Conservation (phyloP, 176 grass and related monocot species). For the Oryza coarctata region DNA sequence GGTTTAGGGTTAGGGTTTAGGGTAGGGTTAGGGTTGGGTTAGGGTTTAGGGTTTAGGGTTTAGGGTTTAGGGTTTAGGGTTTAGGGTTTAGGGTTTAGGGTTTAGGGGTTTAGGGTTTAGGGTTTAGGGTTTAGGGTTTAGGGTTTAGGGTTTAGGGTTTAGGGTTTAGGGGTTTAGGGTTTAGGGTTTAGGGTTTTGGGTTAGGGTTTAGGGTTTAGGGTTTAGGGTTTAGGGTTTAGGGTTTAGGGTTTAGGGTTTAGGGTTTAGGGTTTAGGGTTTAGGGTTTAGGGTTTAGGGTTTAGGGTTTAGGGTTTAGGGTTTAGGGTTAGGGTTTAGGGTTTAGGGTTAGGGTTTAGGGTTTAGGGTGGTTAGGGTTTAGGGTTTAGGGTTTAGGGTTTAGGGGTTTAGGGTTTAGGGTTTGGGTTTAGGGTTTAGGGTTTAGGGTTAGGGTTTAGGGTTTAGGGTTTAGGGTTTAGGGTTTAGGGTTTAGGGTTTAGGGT, state of each 20-base stretch:
- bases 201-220: constrained; percentile 17
- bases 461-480: no score
- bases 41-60: not conserved
- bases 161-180: not conserved
- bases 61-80: not conserved
- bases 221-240: constrained; percentile 5
- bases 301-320: no score
- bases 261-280: not conserved
- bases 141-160: constrained; percentile 12
- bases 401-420: no score
- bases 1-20: not conserved
- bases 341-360: no score
- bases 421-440: no score
- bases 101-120: not conserved
- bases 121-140: constrained; percentile 9
- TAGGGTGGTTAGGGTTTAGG: no score
- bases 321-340: no score
- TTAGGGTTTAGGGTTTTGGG: constrained; percentile 3
- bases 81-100: constrained; percentile 13
- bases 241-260: constrained; percentile 20
- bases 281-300: no score
- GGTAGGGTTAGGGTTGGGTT: no score
- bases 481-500: no score
- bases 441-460: no score
- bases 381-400: no score